These are phyloP conservation scores for Perkinsela sp. DNA, from an alignment of 208 protist genomes.

Conservation along the genomic window DNA sequence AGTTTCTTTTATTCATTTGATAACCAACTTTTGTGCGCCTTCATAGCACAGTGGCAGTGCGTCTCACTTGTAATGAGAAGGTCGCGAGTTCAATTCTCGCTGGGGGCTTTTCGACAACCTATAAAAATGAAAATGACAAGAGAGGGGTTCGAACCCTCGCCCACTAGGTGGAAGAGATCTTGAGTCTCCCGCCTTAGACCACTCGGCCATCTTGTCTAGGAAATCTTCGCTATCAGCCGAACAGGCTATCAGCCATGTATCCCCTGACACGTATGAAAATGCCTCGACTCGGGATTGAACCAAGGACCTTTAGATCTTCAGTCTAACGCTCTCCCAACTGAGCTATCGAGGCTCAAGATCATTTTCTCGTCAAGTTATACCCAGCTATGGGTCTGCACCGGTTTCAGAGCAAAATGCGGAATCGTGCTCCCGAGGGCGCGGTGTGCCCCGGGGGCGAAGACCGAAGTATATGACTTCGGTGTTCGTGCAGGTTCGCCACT, in stretches of 20 bases:
- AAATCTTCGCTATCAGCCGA: too few species aligned
- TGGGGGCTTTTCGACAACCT: conserved; percentile 4
- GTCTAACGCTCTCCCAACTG: conserved; percentile 38
- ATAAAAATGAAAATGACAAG: conserved; percentile 1
- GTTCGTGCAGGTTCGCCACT: too few species aligned
- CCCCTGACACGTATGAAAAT: conserved; percentile 3
- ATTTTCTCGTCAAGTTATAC: not conserved
- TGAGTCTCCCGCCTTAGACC: conserved; percentile 1
- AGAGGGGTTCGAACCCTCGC: conserved; percentile 1
- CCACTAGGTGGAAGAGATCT: conserved; percentile 1
- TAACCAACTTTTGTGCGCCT: too few species aligned
- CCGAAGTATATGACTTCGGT: too few species aligned
- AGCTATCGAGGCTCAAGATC: conserved; percentile 18
- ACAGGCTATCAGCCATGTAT: too few species aligned
- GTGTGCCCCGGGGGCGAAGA: too few species aligned
- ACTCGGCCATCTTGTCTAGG: not conserved
- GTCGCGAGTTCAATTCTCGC: conserved; percentile 4
- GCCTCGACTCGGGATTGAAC: conserved; percentile 23
- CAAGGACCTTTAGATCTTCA: conserved; percentile 37
- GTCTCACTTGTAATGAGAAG: conserved; percentile 4
- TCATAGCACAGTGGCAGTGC: conserved; percentile 2
- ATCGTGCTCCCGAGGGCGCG: too few species aligned
- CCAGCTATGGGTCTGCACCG: too few species aligned
- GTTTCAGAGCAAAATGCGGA: too few species aligned
- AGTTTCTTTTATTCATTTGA: too few species aligned